Base-by-base conservation (phyloP, 345 rosid genomes). In the Isatis tinctoria region DNA sequence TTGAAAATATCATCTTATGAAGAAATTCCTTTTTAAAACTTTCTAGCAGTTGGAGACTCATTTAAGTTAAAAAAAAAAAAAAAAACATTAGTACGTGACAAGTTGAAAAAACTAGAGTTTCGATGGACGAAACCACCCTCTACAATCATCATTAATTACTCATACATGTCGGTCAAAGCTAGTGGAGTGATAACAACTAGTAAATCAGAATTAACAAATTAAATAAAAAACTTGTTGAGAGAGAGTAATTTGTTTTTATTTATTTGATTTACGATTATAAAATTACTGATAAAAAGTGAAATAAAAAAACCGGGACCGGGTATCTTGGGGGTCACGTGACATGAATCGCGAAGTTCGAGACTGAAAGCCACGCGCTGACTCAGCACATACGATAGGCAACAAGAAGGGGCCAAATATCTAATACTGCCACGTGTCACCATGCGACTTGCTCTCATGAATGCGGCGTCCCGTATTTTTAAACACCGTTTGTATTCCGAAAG, bases 251-350 rank as follows among this genome's bases (percentile, higher is more conserved):
- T 33, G 14, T 45, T 43, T 4, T 43, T 28, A 3, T 35, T 43
- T 22, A 24, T 24, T 24, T n/a, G n/a, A 11, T 0, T 20, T 45
- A 11, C 24, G 11, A 40, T 45, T 2, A 32, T 41, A 40, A 20
- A 40, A 22, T 37, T 18, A 52, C 57, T 11, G 63, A 30, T 41
- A n/a, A 51, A 20, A 67, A 61, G 11, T 27, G 10, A 69, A 44
- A 13, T 47, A 40, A 68, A 59, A 59, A 70, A 70, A 61, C 64
- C 72, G 43, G 74, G 57, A 78, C 89, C 91, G 92, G 88, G 92
- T 79, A 87, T 87, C 94, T 85, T 84, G 95, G 89, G 86, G 73
- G 82, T 87, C 96, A 90, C 91, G 90, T 92, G 94, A 82, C 80
- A 59, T 62, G 76, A 53, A 65, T 77, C 83, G 73, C 82, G 36